Evolutionary conservation across 1,284 basidiomycete species (phyloP).

Genomic region (Fomitopsis palustris): DNA sequence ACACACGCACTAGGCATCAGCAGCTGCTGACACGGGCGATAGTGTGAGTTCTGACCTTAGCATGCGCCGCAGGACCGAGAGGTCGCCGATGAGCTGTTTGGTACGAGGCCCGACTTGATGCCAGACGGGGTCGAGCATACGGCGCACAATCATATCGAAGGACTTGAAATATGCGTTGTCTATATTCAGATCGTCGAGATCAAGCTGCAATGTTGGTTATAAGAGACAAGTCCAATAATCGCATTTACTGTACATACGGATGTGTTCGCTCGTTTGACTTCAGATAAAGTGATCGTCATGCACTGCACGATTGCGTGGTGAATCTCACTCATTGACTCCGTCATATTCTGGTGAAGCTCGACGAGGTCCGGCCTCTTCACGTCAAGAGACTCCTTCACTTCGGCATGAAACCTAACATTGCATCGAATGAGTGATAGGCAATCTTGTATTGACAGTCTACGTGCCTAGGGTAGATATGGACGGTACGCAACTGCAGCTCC

Average conservation of each 20-base stretch:
- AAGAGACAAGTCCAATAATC: neutral
- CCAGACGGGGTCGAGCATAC: constrained; percentile 93
- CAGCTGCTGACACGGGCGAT: neutral
- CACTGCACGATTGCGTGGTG: constrained; percentile 94
- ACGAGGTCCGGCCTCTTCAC: constrained; percentile 88
- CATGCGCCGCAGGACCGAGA: constrained; percentile 82
- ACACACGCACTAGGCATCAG: neutral
- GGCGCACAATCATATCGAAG: constrained; percentile 88
- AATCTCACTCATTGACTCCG: constrained; percentile 85
- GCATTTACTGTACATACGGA: constrained; percentile 45
- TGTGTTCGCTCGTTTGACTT: constrained; percentile 87
- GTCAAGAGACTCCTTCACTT: constrained; percentile 77
- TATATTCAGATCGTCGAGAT: constrained; percentile 90
- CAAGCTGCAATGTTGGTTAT: constrained; percentile 54
- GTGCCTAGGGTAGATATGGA: constrained; percentile 90
- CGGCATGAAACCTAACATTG: constrained; percentile 79
- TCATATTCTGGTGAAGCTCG: constrained; percentile 87
- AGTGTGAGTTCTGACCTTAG: constrained; percentile 56
- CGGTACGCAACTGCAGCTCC: constrained; percentile 84
- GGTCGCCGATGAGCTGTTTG: constrained; percentile 87
- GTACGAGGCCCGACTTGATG: constrained; percentile 93
- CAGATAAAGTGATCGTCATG: constrained; percentile 88
- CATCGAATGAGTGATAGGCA: no score
- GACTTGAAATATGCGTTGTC: constrained; percentile 94
- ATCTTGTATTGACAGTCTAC: neutral